Percentiles rank a stretch among this genome's conserved stretches.
These are phyloP conservation scores for Gracilariopsis chorda DNA, from an alignment of 23 red algal species.

Conservation along the genomic window DNA sequence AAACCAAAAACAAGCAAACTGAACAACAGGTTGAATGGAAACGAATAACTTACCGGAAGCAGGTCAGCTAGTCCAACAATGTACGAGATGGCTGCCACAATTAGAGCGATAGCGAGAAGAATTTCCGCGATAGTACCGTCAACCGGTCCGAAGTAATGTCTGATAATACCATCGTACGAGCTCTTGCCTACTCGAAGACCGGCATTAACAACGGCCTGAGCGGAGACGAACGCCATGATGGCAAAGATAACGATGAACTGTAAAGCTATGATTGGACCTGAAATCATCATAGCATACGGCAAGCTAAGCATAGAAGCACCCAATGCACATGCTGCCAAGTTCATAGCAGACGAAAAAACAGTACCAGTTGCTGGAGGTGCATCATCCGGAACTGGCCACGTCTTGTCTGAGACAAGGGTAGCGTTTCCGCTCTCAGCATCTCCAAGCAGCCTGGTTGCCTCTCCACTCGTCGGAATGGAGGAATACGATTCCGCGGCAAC, in stretches of 20 bases:
- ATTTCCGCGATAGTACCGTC: constrained; percentile 41
- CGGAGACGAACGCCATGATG: constrained; percentile 40
- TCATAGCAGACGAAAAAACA: constrained; percentile 61
- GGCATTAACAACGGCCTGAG: constrained; percentile 54
- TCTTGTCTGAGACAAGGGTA: constrained; percentile 15
- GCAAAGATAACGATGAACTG: constrained; percentile 51
- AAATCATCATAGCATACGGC: constrained; percentile 69
- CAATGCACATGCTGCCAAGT: constrained; percentile 76
- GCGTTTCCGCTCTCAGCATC: neutral
- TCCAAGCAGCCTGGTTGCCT: neutral
- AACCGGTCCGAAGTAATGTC: constrained; percentile 41
- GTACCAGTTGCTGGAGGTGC: constrained; percentile 40
- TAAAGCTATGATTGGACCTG: constrained; percentile 37
- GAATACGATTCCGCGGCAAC: constrained; percentile 13
- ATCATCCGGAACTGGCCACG: neutral
- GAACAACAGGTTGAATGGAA: neutral
- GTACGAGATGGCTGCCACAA: constrained; percentile 73
- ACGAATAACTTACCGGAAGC: constrained; percentile 54
- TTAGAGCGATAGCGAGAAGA: constrained; percentile 58
- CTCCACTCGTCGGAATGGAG: neutral
- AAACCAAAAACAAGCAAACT: neutral
- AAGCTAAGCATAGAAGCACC: constrained; percentile 80
- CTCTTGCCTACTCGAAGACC: constrained; percentile 44
- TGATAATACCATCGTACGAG: constrained; percentile 67
- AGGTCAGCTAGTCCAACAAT: constrained; percentile 76